These are phyloP conservation scores for Hypoxylon sp. DNA, from an alignment of 2,329 filamentous ascomycete species.

Conservation along the genomic window DNA sequence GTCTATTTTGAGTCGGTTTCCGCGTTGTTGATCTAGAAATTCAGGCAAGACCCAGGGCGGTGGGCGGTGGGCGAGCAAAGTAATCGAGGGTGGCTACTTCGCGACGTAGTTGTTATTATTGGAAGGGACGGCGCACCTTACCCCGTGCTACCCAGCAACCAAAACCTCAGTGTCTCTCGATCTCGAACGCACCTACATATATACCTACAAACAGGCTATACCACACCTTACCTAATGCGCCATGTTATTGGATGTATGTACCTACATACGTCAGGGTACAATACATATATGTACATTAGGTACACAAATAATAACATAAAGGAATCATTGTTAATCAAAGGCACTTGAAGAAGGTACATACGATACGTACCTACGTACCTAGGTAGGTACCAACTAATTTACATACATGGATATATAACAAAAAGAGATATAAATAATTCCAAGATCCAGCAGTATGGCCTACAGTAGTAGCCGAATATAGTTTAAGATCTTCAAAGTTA, in stretches of 20 bases:
- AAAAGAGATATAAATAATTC: neutral
- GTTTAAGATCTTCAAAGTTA: neutral
- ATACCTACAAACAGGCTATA: too few species aligned
- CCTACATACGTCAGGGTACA: neutral
- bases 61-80: neutral
- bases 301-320: too few species aligned
- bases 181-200: conserved; percentile 5
- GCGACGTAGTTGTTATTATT: neutral
- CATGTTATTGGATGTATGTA: neutral
- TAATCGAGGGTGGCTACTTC: neutral
- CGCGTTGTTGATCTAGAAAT: neutral
- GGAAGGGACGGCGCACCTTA: conserved; percentile 10
- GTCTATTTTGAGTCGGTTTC: conserved; percentile 5
- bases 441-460: neutral
- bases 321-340: neutral
- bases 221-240: too few species aligned
- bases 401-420: neutral
- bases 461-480: neutral
- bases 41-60: conserved; percentile 16
- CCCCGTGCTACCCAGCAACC: conserved; percentile 2
- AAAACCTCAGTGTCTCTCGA: neutral
- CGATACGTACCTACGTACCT: neutral
- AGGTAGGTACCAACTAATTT: neutral
- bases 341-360: neutral
- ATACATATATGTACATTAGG: too few species aligned